Evolutionary conservation across 192 early-diverging fungal genomes (phyloP).

Genomic region (Nowakowskiella sp.): DNA sequence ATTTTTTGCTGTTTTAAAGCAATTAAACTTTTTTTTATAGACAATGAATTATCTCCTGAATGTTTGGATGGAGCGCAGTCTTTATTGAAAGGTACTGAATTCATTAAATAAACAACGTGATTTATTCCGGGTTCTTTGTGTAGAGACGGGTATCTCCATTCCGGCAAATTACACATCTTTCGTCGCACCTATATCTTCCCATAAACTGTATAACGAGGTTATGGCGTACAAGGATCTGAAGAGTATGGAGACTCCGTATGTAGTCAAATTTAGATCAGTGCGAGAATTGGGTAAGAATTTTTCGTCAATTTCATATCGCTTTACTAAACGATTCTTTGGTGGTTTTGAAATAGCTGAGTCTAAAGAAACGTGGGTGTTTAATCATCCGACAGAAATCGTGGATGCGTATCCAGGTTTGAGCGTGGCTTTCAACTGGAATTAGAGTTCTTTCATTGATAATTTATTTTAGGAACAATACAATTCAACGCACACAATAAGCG

Average conservation of each 20-base stretch:
- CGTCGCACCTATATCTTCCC: constrained; percentile 79
- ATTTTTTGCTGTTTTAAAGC: background rate
- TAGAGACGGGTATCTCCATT: constrained; percentile 79
- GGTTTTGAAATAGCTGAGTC: constrained; percentile 43
- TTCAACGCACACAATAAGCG: constrained; percentile 74
- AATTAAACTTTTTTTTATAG: constrained; percentile 28
- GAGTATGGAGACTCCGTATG: constrained; percentile 88
- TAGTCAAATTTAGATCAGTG: constrained; percentile 88
- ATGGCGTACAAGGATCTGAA: constrained; percentile 52
- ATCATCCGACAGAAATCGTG: constrained; percentile 51
- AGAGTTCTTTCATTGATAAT: too few species aligned
- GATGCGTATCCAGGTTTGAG: constrained; percentile 28
- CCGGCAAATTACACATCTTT: constrained; percentile 79
- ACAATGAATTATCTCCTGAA: constrained; percentile 99
- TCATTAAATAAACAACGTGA: constrained; percentile 1
- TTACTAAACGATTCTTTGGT: too few species aligned
- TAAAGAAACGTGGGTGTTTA: constrained; percentile 70
- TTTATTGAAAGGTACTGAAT: constrained; percentile 52
- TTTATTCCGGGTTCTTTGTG: constrained; percentile 3
- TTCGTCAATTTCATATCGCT: background rate
- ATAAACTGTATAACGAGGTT: constrained; percentile 71
- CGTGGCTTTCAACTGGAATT: too few species aligned
- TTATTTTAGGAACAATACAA: too few species aligned
- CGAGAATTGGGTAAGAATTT: constrained; percentile 37
- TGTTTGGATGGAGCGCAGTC: constrained; percentile 87